Percentiles rank a stretch among this genome's conserved stretches.
Conservation (phyloP, 2,329 filamentous ascomycete genomes). For the Microsporum audouinii region DNA sequence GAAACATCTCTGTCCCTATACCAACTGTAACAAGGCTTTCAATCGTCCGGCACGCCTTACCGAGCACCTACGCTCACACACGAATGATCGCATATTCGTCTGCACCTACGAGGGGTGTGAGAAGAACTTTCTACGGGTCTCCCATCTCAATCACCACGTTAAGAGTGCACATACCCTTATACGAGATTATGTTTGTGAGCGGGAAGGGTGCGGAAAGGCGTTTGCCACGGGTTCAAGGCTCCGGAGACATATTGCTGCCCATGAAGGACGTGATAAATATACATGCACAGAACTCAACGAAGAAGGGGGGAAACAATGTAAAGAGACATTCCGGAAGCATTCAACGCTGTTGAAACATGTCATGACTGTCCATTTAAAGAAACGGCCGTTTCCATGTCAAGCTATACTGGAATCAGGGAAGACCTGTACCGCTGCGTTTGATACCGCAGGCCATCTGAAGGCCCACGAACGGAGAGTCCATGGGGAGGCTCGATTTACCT, state of each 20-base stretch:
- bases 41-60: conserved; percentile 72
- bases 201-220: conserved; percentile 61
- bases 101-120: conserved; percentile 61
- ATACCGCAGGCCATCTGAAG: conserved; percentile 58
- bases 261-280: conserved; percentile 65
- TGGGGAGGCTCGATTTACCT: conserved; percentile 59
- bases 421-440: conserved; percentile 58
- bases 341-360: conserved; percentile 77
- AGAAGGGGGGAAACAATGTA: conserved; percentile 47
- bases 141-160: conserved; percentile 75
- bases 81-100: conserved; percentile 66
- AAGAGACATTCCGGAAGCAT: conserved; percentile 73
- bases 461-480: conserved; percentile 62
- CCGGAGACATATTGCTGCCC: conserved; percentile 63
- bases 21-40: conserved; percentile 69
- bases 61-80: conserved; percentile 74
- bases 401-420: conserved; percentile 36
- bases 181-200: conserved; percentile 59
- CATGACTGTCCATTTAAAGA: conserved; percentile 59
- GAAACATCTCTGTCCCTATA: conserved; percentile 62
- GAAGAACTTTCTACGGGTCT: conserved; percentile 76
- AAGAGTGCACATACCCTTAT: conserved; percentile 68
- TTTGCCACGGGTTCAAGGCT: conserved; percentile 73
- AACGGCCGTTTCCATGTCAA: conserved; percentile 60
- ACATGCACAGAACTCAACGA: conserved; percentile 53